phyloP scores from a whole-genome alignment of 2,329 filamentous ascomycete species.

The Calonectria leucothoes region DNA sequence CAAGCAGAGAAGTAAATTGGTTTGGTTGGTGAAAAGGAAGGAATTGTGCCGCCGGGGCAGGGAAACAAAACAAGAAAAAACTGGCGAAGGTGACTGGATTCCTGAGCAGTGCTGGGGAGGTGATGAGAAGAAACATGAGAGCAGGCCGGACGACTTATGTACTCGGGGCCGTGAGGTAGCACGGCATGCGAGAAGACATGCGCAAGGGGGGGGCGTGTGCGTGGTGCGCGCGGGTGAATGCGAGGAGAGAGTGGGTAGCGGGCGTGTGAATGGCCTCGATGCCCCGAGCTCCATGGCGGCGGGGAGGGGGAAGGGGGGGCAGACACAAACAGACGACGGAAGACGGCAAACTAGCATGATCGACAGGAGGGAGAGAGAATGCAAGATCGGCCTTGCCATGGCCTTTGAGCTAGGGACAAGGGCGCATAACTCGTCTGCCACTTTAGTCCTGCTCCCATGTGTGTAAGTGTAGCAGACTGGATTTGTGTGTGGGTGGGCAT shows the following conservation, averaged over 20 bases:
- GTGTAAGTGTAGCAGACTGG: not conserved
- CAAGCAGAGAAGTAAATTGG: not conserved
- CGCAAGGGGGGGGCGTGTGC: not conserved
- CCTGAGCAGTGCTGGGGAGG: constrained; percentile 38
- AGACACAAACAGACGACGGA: not conserved
- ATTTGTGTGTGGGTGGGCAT: not conserved
- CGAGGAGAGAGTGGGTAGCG: constrained; percentile 1
- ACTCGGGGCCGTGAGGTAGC: constrained; percentile 20
- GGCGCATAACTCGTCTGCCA: constrained; percentile 6
- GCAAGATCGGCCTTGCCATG: constrained; percentile 24
- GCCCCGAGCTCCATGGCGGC: not conserved
- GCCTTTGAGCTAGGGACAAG: not conserved
- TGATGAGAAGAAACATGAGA: constrained; percentile 2
- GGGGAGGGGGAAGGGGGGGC: not conserved
- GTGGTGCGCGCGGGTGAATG: not conserved
- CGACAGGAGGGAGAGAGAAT: constrained; percentile 16
- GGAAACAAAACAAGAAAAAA: constrained; percentile 28
- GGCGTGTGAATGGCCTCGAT: not conserved
- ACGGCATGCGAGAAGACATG: not conserved
- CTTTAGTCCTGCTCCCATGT: not conserved
- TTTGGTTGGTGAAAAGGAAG: constrained; percentile 10
- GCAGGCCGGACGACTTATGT: constrained; percentile 35
- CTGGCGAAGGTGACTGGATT: constrained; percentile 30
- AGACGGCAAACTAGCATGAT: constrained; percentile 9
- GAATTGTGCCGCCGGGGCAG: constrained; percentile 24